Evolutionary conservation across 2,329 filamentous ascomycete genomes (phyloP), one percentile per base, ranked within the genome.

Genomic region (Cladosporium sp.): DNA sequence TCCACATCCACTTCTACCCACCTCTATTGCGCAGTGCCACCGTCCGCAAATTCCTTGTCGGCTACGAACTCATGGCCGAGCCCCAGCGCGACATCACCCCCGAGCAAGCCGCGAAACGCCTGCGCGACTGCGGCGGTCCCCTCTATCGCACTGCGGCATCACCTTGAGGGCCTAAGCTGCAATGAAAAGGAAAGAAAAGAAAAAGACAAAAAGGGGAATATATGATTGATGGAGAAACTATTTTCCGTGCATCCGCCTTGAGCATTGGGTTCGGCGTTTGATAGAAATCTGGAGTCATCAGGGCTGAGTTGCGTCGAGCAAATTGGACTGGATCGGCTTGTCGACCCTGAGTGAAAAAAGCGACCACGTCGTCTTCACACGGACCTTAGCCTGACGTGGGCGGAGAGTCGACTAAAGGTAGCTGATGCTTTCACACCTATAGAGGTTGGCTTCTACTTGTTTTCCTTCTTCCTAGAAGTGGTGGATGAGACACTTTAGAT

Each of bases 11-110:
- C 81, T 99, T 99, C 79, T 98, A 97, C 78, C 95, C 95, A 50
- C 95, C 95, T 14, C 83, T 99, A 56, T 83, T 99, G 69, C 88
- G 95, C 65, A 97, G 93, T 56, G 93, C 95, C 2, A 97, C 93
- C 0, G 93, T 99, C 56, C 89, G 91, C 72, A 99, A 99, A 81
- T 99, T 98, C 80, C 80, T 98, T 62, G 95, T 99, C 37, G 95
- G 95, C 69, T 98, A 96, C 77, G 95, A 99, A 80, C 85, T 99
- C 80, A 88, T 99, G 87, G 95, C 91, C 1, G 95, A 99, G 80
- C 94, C 95, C n/a, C 95, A 99, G 80, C 87, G 95, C 66, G 95
- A 99, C 77, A 98, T 99, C 73, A 99, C 95, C 0, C 94, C 95
- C 0, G 95, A 99, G 79, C 95, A 98, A 80, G 95, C 95, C 1